These are phyloP conservation scores for Loxodes magnus DNA, from an alignment of 73 alveolate species.

Conservation along the genomic window DNA sequence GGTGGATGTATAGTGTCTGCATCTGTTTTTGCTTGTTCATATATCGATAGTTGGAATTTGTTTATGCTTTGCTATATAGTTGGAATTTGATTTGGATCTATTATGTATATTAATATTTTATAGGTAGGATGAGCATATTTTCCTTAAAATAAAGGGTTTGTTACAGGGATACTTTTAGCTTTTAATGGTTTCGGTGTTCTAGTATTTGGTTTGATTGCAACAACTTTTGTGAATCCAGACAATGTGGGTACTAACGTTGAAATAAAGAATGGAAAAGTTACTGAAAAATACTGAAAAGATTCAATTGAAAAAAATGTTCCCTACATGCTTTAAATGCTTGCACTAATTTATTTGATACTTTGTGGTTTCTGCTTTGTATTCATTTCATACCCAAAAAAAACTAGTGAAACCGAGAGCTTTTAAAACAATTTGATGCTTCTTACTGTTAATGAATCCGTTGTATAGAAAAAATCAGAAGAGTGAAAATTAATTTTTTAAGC, in stretches of 20 bases:
- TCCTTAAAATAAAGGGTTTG: conserved; percentile 3
- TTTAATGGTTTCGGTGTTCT: conserved; percentile 4
- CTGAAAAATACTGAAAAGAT: conserved; percentile 1
- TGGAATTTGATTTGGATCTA: too few relatives aligned
- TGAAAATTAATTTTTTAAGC: conserved; percentile 7
- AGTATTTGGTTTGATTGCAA: conserved; percentile 25
- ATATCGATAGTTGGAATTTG: too few relatives aligned
- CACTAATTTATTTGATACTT: conserved; percentile 17
- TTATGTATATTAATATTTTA: conserved; percentile 1
- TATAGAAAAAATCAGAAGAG: neutral
- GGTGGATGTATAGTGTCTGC: too few relatives aligned
- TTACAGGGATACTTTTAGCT: neutral
- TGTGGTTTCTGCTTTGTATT: conserved; percentile 6
- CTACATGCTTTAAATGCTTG: conserved; percentile 17
- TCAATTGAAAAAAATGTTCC: conserved; percentile 38
- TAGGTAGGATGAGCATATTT: conserved; percentile 3
- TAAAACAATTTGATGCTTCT: neutral
- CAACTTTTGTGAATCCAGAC: conserved; percentile 36
- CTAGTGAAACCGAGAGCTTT: neutral
- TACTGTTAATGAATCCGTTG: neutral
- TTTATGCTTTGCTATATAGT: too few relatives aligned
- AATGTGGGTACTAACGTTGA: conserved; percentile 13
- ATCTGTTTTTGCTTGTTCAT: too few relatives aligned
- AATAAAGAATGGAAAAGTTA: conserved; percentile 15
- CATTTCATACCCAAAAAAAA: conserved; percentile 11